Evolutionary conservation across 73 alveolate genomes (phyloP), one percentile per base, ranked within the genome.

Genomic region (Uronychia binucleata): DNA sequence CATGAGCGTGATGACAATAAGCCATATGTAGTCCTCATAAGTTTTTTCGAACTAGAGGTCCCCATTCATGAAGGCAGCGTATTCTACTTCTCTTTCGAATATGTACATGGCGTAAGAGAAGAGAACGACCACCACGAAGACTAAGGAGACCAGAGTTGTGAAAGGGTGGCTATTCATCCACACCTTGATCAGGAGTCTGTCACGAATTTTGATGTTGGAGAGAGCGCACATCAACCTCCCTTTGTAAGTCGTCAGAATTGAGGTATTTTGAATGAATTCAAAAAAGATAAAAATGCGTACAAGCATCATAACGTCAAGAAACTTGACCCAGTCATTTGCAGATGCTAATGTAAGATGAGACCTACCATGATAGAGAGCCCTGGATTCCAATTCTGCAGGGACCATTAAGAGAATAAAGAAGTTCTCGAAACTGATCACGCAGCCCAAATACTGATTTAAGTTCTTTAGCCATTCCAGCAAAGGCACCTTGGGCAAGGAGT

Each of bases 1-100:
- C 0, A 97, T 91, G 58, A 95, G 82, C 0, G 97, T 95, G 33
- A 97, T 92, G 93, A 92, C 93, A 95, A 76, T 97, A 92, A 31
- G 94, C 85, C 30, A 93, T 87, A 77, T 81, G 77, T 58, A 95
- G 86, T 86, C 78, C 93, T 83, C 88, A 76, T 29, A 84, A 32
- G 59, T 95, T 92, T 25, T 86, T 84, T 46, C 67, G 5, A 11
- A 5, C 5, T 46, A 11, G 67, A 19, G n/a, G 19, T 46, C 19
- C 19, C 67, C 67, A 11, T 46, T 46, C 19, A 46, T 5, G 19
- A 46, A 46, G n/a, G 5, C 67, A 46, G 19, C 19, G 67, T 46
- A 46, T 5, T 46, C 67, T 19, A 11, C 67, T 46, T 46, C n/a
- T 46, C 67, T 46, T 46, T 46, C 67, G 19, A 46, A 46, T 5